Evolutionary conservation across 2,329 filamentous ascomycete genomes (phyloP).

Genomic region (Penicillium hesseltinei): DNA sequence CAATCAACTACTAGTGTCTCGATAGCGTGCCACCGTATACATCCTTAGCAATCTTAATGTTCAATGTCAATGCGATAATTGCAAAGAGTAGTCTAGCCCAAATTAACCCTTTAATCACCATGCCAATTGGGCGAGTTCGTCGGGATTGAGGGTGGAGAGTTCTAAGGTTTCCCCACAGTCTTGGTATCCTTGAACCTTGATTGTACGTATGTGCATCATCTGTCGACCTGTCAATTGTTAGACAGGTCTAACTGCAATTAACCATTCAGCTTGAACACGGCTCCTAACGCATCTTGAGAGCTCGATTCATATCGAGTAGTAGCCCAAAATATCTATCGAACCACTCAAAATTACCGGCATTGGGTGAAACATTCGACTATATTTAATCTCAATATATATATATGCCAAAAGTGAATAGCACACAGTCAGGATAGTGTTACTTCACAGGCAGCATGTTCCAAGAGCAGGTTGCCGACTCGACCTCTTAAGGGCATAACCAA

Average conservation of each 20-base stretch:
- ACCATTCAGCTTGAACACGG: neutral
- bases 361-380: neutral
- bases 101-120: neutral
- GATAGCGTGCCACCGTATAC: neutral
- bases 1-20: neutral
- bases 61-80: neutral
- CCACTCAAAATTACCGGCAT: neutral
- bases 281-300: neutral
- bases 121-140: neutral
- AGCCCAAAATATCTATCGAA: neutral
- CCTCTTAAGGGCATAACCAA: neutral
- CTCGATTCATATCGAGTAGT: neutral
- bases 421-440: neutral
- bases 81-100: neutral
- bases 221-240: neutral
- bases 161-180: constrained; percentile 1
- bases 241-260: no score
- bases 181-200: neutral
- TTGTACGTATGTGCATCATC: neutral
- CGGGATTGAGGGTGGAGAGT: neutral
- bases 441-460: no score
- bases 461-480: neutral
- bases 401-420: neutral
- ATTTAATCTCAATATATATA: neutral
- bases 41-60: neutral